Base-by-base conservation (phyloP, 352 stramenopile genomes). In the Phytopythium delawarense region DNA sequence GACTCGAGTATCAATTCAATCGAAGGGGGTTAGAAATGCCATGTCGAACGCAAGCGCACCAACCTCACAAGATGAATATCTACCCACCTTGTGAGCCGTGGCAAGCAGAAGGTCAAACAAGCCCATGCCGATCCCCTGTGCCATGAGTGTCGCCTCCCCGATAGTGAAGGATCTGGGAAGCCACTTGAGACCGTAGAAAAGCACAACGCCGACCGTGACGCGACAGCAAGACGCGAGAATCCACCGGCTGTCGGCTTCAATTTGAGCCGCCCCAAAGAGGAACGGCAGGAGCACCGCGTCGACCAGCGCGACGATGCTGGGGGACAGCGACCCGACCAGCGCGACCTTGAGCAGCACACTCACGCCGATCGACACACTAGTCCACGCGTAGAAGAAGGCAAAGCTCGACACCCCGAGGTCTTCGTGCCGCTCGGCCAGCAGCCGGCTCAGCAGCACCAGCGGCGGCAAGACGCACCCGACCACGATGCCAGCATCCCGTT, bases 131-230 rank as follows among this genome's bases (percentile, higher is more conserved):
- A 92, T 34, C 4, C 76, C 78, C 52, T 94, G 79, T 2, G 81
- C 72, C 20, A 91, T 71, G 21, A 94, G 71, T 45, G 90, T 37
- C 12, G 75, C 82, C 65, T 95, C 86, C 0, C 86, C 84, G 34
- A 91, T 52, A 2, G 81, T 95, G 54, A 95, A 92, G 12, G 86
- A 94, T 7, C 74, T 67, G 18, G 72, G 72, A 7, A 93, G 58
- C 6, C 73, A 67, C 12, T 67, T 59, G 11, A 87, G 61, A 0
- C 79, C 83, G 23, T 68, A 77, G 39, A 63, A 56, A 16, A 92
- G 61, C 18, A 84, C 63, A 59, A 61, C 7, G 35, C 69, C 69
- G 50, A 83, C 69, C 21, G 75, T 4, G 12, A 71, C 57, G 34
- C 80, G 69, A 35, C 64, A 72, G 37, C 72, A 53, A 0, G 77